phyloP scores from a whole-genome alignment of 1,284 basidiomycete genomes.

The Fomitopsis palustris region DNA sequence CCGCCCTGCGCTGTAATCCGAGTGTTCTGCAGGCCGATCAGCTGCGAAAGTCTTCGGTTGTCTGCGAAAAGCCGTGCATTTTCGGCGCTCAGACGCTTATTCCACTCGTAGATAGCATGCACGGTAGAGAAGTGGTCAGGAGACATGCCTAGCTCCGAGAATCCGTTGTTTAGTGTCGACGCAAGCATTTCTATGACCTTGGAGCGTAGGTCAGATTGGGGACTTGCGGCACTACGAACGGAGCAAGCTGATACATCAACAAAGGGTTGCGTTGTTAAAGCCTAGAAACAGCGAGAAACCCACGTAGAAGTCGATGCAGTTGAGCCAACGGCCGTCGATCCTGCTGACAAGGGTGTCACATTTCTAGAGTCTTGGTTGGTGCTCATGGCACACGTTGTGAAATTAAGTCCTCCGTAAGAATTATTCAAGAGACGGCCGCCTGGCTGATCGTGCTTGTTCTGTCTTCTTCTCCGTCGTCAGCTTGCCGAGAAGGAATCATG shows the following conservation, averaged over 20 bases:
- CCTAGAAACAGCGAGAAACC: not conserved
- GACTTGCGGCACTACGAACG: not conserved
- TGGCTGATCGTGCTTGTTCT: no score
- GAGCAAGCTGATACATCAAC: not conserved
- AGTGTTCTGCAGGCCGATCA: constrained; percentile 16
- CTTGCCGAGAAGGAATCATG: no score
- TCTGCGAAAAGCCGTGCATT: constrained; percentile 51
- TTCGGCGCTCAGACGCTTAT: constrained; percentile 32
- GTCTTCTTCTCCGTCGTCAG: no score
- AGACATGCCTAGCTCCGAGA: constrained; percentile 46
- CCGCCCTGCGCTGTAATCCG: constrained; percentile 9
- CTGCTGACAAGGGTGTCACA: not conserved
- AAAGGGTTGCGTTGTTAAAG: no score
- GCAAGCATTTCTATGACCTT: constrained; percentile 41
- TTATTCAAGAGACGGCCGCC: no score
- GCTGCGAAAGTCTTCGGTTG: constrained; percentile 31
- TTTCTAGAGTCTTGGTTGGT: not conserved
- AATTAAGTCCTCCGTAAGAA: no score
- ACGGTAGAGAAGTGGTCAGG: constrained; percentile 36
- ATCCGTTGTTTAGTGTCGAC: constrained; percentile 39
- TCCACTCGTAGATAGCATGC: constrained; percentile 29
- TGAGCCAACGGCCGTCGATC: not conserved
- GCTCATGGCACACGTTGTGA: not conserved
- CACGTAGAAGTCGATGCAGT: not conserved
- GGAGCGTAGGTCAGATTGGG: not conserved